These are phyloP conservation scores for Bipolaris cookei DNA, from an alignment of 2,329 filamentous ascomycete genomes.

Conservation along the genomic window DNA sequence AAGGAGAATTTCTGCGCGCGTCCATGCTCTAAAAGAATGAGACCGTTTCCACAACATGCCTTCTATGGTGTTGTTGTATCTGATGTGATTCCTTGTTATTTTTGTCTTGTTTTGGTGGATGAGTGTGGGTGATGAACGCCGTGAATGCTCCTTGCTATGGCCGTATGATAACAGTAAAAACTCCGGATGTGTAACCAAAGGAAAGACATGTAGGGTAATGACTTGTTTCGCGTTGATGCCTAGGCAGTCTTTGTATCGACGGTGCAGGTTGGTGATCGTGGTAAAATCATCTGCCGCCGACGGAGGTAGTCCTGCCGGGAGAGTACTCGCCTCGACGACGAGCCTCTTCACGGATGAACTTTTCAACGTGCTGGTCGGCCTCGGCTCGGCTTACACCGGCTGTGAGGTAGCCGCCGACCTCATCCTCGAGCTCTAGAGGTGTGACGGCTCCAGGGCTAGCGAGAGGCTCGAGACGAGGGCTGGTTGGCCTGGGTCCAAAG, in stretches of 20 bases:
- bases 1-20: constrained; percentile 24
- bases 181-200: constrained; percentile 15
- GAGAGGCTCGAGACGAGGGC: constrained; percentile 57
- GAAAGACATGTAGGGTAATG: background rate
- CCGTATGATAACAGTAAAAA: constrained; percentile 13
- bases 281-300: constrained; percentile 43
- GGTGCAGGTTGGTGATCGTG: constrained; percentile 15
- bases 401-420: constrained; percentile 54
- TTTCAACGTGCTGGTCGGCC: constrained; percentile 52
- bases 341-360: constrained; percentile 55
- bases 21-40: constrained; percentile 20
- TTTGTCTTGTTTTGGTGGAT: constrained; percentile 13
- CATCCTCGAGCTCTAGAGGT: constrained; percentile 57
- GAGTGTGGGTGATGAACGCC: constrained; percentile 39
- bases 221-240: constrained; percentile 6
- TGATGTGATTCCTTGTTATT: constrained; percentile 5
- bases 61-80: constrained; percentile 7
- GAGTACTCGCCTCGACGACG: constrained; percentile 46
- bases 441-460: constrained; percentile 61
- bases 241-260: constrained; percentile 3
- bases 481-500: constrained; percentile 49
- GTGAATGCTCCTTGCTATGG: constrained; percentile 36
- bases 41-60: constrained; percentile 3
- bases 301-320: constrained; percentile 36
- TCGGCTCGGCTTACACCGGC: constrained; percentile 52